Conservation (phyloP, 495 filamentous ascomycete species). For the Daldinia vernicosa region DNA sequence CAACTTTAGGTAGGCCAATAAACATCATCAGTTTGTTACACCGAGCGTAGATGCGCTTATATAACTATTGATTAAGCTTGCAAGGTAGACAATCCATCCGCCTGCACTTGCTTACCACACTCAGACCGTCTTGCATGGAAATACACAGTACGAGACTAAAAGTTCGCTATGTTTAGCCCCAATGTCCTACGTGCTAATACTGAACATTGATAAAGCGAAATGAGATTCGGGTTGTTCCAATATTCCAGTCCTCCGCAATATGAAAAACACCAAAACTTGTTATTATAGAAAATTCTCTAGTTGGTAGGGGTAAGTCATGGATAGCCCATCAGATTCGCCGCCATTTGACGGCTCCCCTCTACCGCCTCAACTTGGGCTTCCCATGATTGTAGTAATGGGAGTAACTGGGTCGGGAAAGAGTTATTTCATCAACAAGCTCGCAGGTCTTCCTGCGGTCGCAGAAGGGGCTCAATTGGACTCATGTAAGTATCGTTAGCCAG, state of each 20-base stretch:
- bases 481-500: not conserved
- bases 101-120: not conserved
- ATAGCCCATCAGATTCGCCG: not conserved
- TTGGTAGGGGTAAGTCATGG: not conserved
- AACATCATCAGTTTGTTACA: not conserved
- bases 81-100: slow-evolving; percentile 7
- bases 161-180: not conserved
- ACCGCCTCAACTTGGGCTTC: not conserved
- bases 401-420: slow-evolving; percentile 23
- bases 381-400: slow-evolving; percentile 14
- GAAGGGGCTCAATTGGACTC: slow-evolving; percentile 1
- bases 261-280: not conserved
- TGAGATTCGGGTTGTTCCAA: not conserved
- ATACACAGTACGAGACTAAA: not conserved
- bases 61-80: not conserved
- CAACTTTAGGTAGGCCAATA: not conserved
- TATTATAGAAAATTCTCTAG: not conserved
- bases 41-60: not conserved
- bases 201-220: not conserved
- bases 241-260: not conserved
- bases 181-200: not conserved
- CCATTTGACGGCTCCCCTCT: not conserved
- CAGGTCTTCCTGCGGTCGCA: not conserved
- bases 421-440: slow-evolving; percentile 7
- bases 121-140: not conserved